Conservation (phyloP, 2,329 filamentous ascomycete species). For the Cladosporium austrohemisphaericum region DNA sequence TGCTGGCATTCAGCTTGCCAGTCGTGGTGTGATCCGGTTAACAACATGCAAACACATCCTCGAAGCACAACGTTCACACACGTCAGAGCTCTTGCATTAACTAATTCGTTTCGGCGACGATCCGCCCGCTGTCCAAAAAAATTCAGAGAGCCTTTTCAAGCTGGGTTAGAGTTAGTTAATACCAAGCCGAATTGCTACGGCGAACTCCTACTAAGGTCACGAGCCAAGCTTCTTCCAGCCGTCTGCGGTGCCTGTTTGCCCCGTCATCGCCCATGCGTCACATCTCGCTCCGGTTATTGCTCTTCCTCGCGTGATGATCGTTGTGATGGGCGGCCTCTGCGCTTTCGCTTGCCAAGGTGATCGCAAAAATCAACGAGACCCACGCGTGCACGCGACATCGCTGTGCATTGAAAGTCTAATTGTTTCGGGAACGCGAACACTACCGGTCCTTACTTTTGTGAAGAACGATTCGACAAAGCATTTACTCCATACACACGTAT, state of each 20-base stretch:
- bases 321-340: background rate
- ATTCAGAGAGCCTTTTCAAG: too few species aligned
- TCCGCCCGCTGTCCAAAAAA: background rate
- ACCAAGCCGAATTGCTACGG: too few species aligned
- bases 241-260: background rate
- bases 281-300: too few species aligned
- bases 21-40: too few species aligned
- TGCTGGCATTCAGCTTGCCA: too few species aligned
- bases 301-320: background rate
- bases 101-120: background rate
- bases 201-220: too few species aligned
- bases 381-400: slow-evolving; percentile 8
- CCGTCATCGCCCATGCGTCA: background rate
- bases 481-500: background rate
- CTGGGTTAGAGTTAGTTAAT: too few species aligned
- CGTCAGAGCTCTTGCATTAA: background rate
- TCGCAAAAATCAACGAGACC: background rate
- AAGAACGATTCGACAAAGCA: background rate
- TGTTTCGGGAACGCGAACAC: background rate
- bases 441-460: background rate
- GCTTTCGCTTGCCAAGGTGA: too few species aligned
- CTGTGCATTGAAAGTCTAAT: background rate
- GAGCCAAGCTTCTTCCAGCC: background rate
- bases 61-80: too few species aligned
- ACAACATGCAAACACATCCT: too few species aligned